A percentile compares a stretch with the other conserved stretches of the same genome.
Conservation (phyloP, 345 rosid genomes). For the Gossypium rotundifolium region DNA sequence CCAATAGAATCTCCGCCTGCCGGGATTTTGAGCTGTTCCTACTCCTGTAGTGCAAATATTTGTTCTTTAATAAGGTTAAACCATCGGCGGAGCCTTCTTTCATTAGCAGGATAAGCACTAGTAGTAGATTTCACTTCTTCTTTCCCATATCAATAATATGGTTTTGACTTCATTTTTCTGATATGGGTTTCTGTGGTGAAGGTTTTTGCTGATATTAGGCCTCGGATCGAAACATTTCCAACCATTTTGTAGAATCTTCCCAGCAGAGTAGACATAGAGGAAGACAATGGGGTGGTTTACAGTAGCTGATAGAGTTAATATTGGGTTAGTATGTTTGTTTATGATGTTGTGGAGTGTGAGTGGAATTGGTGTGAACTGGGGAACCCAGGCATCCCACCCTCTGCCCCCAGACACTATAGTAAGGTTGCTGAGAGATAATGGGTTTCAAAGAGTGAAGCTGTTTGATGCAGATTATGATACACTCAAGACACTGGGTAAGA, state of each 20-base stretch:
- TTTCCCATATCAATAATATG: background rate
- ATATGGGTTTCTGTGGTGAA: background rate
- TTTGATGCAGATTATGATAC: conserved; percentile 78
- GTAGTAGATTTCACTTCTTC: background rate
- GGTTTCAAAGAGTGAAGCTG: conserved; percentile 79
- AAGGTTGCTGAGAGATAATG: conserved; percentile 59
- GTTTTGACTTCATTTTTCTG: background rate
- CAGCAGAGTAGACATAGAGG: background rate
- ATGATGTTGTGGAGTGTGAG: conserved; percentile 28
- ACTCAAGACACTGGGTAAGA: conserved; percentile 58
- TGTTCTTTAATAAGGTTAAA: background rate
- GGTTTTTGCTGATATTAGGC: background rate
- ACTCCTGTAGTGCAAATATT: background rate
- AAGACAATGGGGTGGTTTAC: conserved; percentile 16
- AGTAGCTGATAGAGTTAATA: background rate
- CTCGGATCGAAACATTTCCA: background rate
- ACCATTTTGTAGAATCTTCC: background rate
- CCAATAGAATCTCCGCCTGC: background rate
- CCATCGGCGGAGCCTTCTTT: background rate
- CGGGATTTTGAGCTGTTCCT: background rate
- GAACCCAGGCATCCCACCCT: conserved; percentile 75
- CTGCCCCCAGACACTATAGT: conserved; percentile 76
- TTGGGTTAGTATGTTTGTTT: conserved; percentile 24
- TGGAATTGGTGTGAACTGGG: conserved; percentile 91
- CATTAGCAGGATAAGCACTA: background rate